Evolutionary conservation across 2,329 filamentous ascomycete genomes (phyloP).

Genomic region (Alternaria sp.): DNA sequence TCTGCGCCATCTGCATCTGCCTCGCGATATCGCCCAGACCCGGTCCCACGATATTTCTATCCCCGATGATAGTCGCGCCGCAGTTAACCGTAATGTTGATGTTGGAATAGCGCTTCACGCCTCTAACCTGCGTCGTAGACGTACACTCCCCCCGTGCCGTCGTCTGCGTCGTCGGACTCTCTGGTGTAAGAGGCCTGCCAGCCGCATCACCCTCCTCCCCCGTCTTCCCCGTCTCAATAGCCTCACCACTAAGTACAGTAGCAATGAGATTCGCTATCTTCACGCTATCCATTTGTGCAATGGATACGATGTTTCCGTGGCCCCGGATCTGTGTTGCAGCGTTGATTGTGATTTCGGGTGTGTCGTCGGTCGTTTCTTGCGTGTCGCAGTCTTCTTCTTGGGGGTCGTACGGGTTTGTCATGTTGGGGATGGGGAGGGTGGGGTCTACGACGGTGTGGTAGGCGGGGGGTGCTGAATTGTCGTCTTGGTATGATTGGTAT

Average conservation of each 20-base stretch:
- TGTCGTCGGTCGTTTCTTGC: slow-evolving; percentile 5
- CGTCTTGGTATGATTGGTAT: not conserved
- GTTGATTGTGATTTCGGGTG: slow-evolving; percentile 44
- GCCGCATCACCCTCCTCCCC: not conserved
- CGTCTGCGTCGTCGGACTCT: slow-evolving; percentile 4
- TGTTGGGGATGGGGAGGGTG: slow-evolving; percentile 23
- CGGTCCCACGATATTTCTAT: slow-evolving; percentile 45
- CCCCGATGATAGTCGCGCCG: slow-evolving; percentile 43
- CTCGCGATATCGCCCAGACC: slow-evolving; percentile 42
- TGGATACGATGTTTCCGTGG: slow-evolving; percentile 43
- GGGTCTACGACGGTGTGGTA: slow-evolving; percentile 40
- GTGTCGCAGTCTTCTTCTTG: slow-evolving; percentile 20
- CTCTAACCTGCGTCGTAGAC: slow-evolving; percentile 10
- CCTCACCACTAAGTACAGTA: slow-evolving; percentile 25
- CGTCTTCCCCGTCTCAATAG: not conserved
- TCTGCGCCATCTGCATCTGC: slow-evolving; percentile 41
- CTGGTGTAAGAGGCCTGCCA: not conserved
- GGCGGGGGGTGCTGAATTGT: slow-evolving; percentile 38
- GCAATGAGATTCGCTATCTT: slow-evolving; percentile 37
- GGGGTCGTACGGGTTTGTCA: slow-evolving; percentile 26
- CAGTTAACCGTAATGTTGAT: slow-evolving; percentile 45
- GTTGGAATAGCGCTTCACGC: slow-evolving; percentile 19
- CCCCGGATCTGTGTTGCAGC: slow-evolving; percentile 43
- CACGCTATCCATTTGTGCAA: slow-evolving; percentile 39
- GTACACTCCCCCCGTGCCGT: slow-evolving; percentile 6